Percentiles rank a stretch among this genome's conserved stretches.
phyloP scores from a whole-genome alignment of 257 asterid species.

The Echium plantagineum region DNA sequence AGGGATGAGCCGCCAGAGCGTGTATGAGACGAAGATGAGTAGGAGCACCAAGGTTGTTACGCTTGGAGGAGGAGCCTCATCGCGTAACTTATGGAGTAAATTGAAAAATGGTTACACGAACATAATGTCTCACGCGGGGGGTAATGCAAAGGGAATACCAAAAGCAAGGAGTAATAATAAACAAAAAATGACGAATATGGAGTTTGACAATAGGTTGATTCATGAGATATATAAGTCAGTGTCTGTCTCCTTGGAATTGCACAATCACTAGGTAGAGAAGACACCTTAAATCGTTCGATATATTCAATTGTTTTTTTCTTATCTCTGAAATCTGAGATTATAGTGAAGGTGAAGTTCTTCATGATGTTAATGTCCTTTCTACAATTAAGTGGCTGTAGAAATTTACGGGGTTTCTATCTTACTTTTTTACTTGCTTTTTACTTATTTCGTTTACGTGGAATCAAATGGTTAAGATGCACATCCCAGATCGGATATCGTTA shows the following conservation, averaged over 20 bases:
- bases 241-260: constrained; percentile 47
- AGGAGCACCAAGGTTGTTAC: constrained; percentile 13
- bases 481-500: too few species aligned
- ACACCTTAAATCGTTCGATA: neutral
- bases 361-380: too few species aligned
- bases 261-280: constrained; percentile 5
- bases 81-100: constrained; percentile 20
- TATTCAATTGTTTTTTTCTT: too few species aligned
- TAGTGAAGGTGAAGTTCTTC: neutral
- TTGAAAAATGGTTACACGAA: constrained; percentile 8
- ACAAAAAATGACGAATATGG: constrained; percentile 17
- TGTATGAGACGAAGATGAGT: neutral
- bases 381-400: too few species aligned
- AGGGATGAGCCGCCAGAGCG: neutral
- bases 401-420: too few species aligned
- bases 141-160: constrained; percentile 9
- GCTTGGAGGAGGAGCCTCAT: constrained; percentile 18
- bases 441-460: too few species aligned
- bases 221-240: constrained; percentile 69
- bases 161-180: constrained; percentile 10
- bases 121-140: constrained; percentile 22
- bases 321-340: too few species aligned
- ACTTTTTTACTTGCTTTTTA: too few species aligned
- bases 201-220: constrained; percentile 50
- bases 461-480: too few species aligned